These are phyloP conservation scores for Gossypium mustelinum DNA, from an alignment of 345 rosid genomes.

Conservation along the genomic window DNA sequence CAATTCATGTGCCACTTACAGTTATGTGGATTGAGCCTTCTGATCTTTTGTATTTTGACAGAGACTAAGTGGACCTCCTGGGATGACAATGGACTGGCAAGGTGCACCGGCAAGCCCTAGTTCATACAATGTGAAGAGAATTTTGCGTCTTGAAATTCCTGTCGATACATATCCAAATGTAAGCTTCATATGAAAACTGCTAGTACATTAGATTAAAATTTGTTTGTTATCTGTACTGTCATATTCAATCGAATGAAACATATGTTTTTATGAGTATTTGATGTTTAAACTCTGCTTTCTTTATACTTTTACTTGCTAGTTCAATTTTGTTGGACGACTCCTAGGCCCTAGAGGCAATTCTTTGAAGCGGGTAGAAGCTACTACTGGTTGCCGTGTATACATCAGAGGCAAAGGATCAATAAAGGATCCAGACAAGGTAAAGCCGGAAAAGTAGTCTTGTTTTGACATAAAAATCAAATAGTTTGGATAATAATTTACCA, in stretches of 20 bases:
- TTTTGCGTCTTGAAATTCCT: conserved; percentile 96
- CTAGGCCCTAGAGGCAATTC: conserved; percentile 99
- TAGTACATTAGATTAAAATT: background rate
- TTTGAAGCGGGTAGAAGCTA: conserved; percentile 90
- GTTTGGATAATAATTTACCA: conserved; percentile 18
- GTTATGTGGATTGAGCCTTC: background rate
- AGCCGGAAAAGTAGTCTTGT: background rate
- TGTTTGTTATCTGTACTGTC: background rate
- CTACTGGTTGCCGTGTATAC: conserved; percentile 92
- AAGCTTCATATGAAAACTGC: conserved; percentile 17
- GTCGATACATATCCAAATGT: conserved; percentile 83
- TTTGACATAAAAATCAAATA: conserved; percentile 6
- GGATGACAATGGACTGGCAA: conserved; percentile 99
- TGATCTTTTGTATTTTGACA: conserved; percentile 25
- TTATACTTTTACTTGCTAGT: conserved; percentile 32
- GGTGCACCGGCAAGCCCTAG: conserved; percentile 94
- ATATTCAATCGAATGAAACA: background rate
- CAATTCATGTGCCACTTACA: conserved; percentile 1
- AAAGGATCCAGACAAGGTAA: conserved; percentile 94
- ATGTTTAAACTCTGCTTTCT: conserved; percentile 5
- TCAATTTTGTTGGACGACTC: conserved; percentile 96
- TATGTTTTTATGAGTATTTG: background rate
- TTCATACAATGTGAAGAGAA: conserved; percentile 84
- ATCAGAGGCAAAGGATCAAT: conserved; percentile 98
- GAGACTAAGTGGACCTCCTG: conserved; percentile 82